These are phyloP conservation scores for Podospora pseudocomata DNA, from an alignment of 495 filamentous ascomycete genomes.

Conservation along the genomic window DNA sequence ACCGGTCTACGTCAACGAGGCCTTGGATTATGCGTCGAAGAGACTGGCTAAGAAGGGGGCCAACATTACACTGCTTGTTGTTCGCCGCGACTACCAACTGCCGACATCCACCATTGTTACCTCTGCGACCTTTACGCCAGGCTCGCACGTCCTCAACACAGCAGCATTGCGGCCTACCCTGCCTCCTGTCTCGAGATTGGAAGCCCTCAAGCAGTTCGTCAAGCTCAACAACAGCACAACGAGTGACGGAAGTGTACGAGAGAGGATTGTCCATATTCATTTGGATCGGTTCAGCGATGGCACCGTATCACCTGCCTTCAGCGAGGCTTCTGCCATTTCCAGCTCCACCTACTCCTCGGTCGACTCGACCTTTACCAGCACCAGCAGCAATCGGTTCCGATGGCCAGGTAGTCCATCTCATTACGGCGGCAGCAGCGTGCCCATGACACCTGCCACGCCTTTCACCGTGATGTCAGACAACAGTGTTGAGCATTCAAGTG, in stretches of 20 bases:
- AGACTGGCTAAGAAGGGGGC: conserved; percentile 45
- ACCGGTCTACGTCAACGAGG: conserved; percentile 39
- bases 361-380: conserved; percentile 14
- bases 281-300: conserved; percentile 27
- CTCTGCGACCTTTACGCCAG: conserved; percentile 23
- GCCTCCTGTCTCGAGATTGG: conserved; percentile 31
- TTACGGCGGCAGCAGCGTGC: conserved; percentile 29
- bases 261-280: conserved; percentile 28
- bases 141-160: conserved; percentile 25
- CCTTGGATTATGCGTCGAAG: conserved; percentile 51
- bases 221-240: conserved; percentile 33
- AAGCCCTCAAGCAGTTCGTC: conserved; percentile 40
- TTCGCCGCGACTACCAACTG: conserved; percentile 49
- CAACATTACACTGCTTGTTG: conserved; percentile 48
- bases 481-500: conserved; percentile 16
- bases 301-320: conserved; percentile 30
- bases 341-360: conserved; percentile 18
- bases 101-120: conserved; percentile 33
- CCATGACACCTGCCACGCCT: conserved; percentile 45
- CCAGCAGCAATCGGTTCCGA: conserved; percentile 19
- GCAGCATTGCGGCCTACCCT: conserved; percentile 29
- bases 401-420: conserved; percentile 25
- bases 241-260: conserved; percentile 21
- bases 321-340: conserved; percentile 25
- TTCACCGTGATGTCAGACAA: conserved; percentile 36